phyloP scores from a whole-genome alignment of 2,329 filamentous ascomycete genomes.

The Ascochyta koolunga region DNA sequence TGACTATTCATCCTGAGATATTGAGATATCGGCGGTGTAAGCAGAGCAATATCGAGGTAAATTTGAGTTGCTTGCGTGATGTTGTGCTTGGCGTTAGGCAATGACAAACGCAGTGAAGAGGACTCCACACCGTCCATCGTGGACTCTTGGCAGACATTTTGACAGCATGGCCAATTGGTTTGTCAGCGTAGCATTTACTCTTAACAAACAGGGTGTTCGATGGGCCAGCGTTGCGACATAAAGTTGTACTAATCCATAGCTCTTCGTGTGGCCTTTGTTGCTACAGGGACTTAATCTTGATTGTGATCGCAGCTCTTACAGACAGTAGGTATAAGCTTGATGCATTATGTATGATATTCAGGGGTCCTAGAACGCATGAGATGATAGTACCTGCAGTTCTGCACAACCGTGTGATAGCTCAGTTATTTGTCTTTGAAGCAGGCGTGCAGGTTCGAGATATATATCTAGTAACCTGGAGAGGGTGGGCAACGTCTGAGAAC shows the following conservation, averaged over 20 bases:
- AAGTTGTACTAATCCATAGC: neutral
- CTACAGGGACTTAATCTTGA: neutral
- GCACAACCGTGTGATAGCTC: neutral
- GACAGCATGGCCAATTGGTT: neutral
- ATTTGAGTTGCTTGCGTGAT: neutral
- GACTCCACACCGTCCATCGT: constrained; percentile 7
- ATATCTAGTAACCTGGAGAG: neutral
- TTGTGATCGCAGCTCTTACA: neutral
- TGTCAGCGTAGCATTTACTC: neutral
- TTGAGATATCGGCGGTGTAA: neutral
- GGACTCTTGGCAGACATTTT: constrained; percentile 7
- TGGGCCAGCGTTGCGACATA: neutral
- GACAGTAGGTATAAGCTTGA: neutral
- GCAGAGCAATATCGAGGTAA: neutral
- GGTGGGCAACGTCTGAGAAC: neutral
- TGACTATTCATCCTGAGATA: constrained; percentile 1
- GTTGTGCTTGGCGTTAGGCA: constrained; percentile 9
- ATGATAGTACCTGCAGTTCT: neutral
- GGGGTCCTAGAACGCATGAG: neutral
- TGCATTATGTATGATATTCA: neutral
- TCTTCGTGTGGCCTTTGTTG: neutral
- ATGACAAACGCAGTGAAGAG: constrained; percentile 14
- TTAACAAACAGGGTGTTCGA: neutral
- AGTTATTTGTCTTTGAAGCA: neutral
- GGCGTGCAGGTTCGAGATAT: neutral